Percentiles rank a stretch among this genome's conserved stretches.
Evolutionary conservation across 1,284 basidiomycete species (phyloP).

Genomic region (Ustilago crameri): DNA sequence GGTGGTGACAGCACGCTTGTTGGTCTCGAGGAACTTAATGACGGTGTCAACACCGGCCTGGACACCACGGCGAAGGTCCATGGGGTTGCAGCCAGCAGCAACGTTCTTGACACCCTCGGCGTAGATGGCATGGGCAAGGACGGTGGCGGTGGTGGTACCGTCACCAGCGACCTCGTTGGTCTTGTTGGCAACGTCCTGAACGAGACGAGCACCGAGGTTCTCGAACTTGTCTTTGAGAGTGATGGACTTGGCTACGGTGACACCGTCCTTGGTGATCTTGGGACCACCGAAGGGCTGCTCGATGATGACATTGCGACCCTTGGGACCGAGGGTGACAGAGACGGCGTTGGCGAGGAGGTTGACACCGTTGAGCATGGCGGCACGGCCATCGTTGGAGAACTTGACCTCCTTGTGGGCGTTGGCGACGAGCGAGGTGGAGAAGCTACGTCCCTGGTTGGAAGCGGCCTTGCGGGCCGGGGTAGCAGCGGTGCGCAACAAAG

Average conservation of each 20-base stretch:
- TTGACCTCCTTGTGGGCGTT: constrained; percentile 85
- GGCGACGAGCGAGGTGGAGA: constrained; percentile 55
- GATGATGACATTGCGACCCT: constrained; percentile 99
- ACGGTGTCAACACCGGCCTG: constrained; percentile 97
- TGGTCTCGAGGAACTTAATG: constrained; percentile 86
- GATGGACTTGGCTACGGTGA: constrained; percentile 96
- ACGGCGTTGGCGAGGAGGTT: constrained; percentile 81
- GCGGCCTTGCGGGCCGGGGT: constrained; percentile 50
- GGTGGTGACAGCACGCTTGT: constrained; percentile 95
- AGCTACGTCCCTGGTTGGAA: constrained; percentile 45
- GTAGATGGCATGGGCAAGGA: constrained; percentile 96
- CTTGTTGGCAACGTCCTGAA: constrained; percentile 95
- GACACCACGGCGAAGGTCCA: constrained; percentile 96
- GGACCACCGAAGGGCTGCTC: constrained; percentile 97
- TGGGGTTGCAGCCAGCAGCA: constrained; percentile 97
- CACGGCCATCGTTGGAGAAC: constrained; percentile 94
- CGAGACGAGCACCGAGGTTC: constrained; percentile 96
- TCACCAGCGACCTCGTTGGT: constrained; percentile 98
- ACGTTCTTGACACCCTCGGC: constrained; percentile 99
- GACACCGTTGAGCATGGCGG: constrained; percentile 92
- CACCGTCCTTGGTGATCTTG: constrained; percentile 99
- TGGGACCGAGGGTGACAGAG: constrained; percentile 95
- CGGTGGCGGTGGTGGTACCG: constrained; percentile 97
- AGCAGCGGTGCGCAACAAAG: constrained; percentile 56
- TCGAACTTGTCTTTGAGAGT: constrained; percentile 97